Evolutionary conservation across 768 basidiomycete genomes (phyloP).

Genomic region (Dacryopinax spathularia): DNA sequence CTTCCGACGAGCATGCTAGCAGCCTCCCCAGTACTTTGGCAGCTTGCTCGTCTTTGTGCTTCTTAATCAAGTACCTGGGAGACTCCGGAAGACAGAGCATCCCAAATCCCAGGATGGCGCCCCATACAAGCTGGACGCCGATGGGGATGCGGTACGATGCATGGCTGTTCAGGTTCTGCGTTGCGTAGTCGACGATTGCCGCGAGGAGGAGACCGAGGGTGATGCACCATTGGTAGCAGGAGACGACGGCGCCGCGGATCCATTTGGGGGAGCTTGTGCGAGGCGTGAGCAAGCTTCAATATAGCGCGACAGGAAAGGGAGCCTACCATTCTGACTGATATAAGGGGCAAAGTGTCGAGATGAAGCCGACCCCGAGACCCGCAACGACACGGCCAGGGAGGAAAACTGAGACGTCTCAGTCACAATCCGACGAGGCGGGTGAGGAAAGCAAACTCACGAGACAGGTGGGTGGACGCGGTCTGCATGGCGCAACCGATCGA

Average conservation of each 20-base stretch:
- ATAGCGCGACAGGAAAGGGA: no score
- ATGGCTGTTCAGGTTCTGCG: conserved; percentile 37
- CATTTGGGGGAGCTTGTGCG: conserved; percentile 57
- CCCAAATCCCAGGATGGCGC: conserved; percentile 49
- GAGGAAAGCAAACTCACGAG: not conserved
- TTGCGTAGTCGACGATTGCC: conserved; percentile 51
- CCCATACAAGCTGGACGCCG: conserved; percentile 69
- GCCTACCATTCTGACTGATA: conserved; percentile 49
- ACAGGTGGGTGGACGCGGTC: not conserved
- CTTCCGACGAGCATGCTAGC: conserved; percentile 35
- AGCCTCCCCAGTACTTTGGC: conserved; percentile 48
- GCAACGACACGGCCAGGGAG: conserved; percentile 63
- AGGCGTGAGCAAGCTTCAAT: no score
- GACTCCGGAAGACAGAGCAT: conserved; percentile 65
- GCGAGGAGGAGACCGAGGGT: conserved; percentile 68
- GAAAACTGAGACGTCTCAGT: conserved; percentile 31
- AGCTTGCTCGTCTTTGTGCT: conserved; percentile 46
- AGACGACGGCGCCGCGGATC: conserved; percentile 60
- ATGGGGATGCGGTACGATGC: conserved; percentile 55
- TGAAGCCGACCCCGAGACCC: conserved; percentile 67
- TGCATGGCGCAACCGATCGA: conserved; percentile 52
- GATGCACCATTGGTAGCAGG: conserved; percentile 54
- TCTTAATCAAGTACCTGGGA: conserved; percentile 66
- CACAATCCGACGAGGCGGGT: no score
- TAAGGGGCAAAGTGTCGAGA: conserved; percentile 51